Evolutionary conservation across 1,284 basidiomycete species (phyloP).

Genomic region (Ganoderma multipileum): DNA sequence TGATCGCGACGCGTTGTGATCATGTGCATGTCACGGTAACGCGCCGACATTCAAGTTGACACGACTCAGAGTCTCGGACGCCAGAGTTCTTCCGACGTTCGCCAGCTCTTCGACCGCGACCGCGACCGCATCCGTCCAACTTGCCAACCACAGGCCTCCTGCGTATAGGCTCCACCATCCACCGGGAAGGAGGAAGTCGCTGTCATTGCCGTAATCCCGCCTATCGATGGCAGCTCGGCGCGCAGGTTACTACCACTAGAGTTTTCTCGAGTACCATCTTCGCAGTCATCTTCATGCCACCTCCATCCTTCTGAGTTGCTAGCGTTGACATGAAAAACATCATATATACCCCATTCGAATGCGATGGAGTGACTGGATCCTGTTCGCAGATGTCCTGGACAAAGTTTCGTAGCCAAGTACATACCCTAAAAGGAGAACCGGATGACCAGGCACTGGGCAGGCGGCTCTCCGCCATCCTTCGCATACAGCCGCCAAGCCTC

Average conservation of each 20-base stretch:
- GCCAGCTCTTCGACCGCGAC: background rate
- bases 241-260: background rate
- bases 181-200: background rate
- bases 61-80: no score
- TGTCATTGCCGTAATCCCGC: background rate
- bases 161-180: no score
- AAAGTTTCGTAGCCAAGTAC: background rate
- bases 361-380: background rate
- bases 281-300: background rate
- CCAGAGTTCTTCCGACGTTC: background rate
- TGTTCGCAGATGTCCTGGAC: background rate
- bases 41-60: background rate
- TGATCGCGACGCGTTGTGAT: conserved; percentile 23
- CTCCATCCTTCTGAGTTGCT: background rate
- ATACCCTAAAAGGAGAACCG: background rate
- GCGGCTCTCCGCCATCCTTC: background rate
- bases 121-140: background rate
- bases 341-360: background rate
- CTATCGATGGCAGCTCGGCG: background rate
- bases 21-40: conserved; percentile 22
- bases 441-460: background rate
- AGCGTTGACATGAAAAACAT: background rate
- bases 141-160: background rate
- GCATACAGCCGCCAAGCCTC: background rate
- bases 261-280: background rate